phyloP scores from a whole-genome alignment of 108 stramenopile genomes.

The Fragilariopsis cylindrus region DNA sequence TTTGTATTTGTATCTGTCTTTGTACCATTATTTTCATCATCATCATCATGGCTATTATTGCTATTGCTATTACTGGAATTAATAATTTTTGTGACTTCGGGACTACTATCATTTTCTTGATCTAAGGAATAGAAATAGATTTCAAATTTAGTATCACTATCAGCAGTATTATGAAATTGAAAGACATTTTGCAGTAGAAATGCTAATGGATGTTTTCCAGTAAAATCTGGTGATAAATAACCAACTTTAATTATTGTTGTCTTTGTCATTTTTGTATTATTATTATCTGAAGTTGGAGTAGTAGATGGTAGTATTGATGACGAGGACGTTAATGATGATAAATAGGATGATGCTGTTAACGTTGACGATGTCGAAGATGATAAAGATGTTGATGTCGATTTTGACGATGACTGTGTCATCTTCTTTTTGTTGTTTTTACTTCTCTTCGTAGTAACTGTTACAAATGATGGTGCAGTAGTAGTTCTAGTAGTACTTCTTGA shows the following conservation, averaged over 20 bases:
- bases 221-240: conserved; percentile 83
- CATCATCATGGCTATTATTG: no score
- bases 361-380: no score
- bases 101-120: conserved; percentile 37
- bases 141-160: conserved; percentile 56
- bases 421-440: no score
- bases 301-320: no score
- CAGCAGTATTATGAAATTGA: conserved; percentile 68
- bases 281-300: not conserved
- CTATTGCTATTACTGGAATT: not conserved
- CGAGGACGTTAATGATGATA: no score
- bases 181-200: conserved; percentile 91
- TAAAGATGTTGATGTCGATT: no score
- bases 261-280: not conserved
- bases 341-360: no score
- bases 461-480: no score
- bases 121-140: conserved; percentile 71
- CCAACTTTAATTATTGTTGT: conserved; percentile 50
- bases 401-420: no score
- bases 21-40: conserved; percentile 29
- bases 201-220: conserved; percentile 79
- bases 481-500: no score
- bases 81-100: conserved; percentile 58
- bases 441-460: no score
- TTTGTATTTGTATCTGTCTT: no score